Evolutionary conservation across 768 basidiomycete genomes (phyloP), one percentile per base, ranked within the genome.

Genomic region (Symmetrospora coprosmae): DNA sequence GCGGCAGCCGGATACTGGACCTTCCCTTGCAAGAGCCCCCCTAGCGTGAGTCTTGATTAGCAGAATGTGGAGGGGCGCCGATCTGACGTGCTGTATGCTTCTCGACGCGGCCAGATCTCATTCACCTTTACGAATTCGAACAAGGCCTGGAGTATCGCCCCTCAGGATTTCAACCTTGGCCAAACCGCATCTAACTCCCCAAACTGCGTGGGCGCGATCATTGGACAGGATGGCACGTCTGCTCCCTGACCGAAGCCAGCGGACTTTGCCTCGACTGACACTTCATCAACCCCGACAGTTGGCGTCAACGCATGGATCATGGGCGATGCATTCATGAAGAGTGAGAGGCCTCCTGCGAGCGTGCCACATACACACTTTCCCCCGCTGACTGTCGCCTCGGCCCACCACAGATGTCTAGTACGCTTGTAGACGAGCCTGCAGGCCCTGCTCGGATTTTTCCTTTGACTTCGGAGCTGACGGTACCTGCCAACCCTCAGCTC

Each of bases 41-140:
- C 71, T 56, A 73, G 68, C 28, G 72, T 50, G 31, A 31, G 48
- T 19, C 9, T 46, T 25, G 19, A n/a, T 21, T 25, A 19, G 19
- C 9, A n/a, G 43, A 9, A 19, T 46, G 7, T 7, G 9, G 43
- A 21, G n/a, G n/a, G n/a, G n/a, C n/a, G n/a, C n/a, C n/a, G n/a
- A n/a, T n/a, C n/a, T n/a, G n/a, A n/a, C n/a, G n/a, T n/a, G n/a
- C n/a, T n/a, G 19, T 11, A 19, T 9, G 21, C 43, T 23, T 6
- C 23, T 30, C 5, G 11, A 11, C 11, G 11, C 23, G 9, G 6
- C n/a, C 43, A 59, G 28, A 34, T 82, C 21, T 73, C 77, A 0
- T 68, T 84, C 59, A 71, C 75, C 0, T 79, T 81, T 65, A 77
- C 77, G 37, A 73, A 74, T 5, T 73, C 48, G 7, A 23, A 21